A percentile compares a stretch with the other conserved stretches of the same genome.
Evolutionary conservation across 2,329 filamentous ascomycete genomes (phyloP).

Genomic region (Metarhizium sp.): DNA sequence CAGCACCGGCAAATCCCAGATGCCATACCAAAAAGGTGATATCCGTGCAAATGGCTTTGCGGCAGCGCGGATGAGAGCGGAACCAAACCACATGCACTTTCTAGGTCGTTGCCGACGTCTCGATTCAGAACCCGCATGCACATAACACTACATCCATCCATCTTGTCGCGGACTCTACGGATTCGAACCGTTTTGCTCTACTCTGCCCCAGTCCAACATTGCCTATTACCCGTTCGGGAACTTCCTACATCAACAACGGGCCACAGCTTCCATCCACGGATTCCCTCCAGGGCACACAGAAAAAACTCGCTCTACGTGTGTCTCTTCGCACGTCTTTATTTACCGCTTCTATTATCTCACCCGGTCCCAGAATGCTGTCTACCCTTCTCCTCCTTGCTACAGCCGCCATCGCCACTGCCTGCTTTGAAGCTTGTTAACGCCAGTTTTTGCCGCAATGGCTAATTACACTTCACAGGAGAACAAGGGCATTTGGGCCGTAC

Average conservation of each 20-base stretch:
- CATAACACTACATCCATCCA: neutral
- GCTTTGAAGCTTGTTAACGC: constrained; percentile 12
- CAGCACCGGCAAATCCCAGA: neutral
- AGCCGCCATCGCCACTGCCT: neutral
- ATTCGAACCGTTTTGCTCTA: neutral
- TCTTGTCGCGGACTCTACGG: neutral
- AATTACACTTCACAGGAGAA: neutral
- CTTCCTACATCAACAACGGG: neutral
- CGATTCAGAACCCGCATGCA: neutral
- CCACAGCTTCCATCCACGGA: neutral
- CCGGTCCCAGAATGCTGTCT: constrained; percentile 5
- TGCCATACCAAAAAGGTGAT: too few species aligned
- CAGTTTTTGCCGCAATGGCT: constrained; percentile 11
- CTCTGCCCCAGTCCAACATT: neutral
- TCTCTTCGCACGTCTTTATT: neutral
- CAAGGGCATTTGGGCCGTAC: constrained; percentile 21
- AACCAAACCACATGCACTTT: too few species aligned
- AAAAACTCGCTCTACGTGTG: neutral
- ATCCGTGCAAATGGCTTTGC: too few species aligned
- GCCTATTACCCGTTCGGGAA: neutral
- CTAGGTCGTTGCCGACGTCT: too few species aligned
- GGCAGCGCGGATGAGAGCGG: too few species aligned
- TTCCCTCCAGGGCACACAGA: neutral
- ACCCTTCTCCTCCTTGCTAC: constrained; percentile 1
- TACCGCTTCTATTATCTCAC: neutral